Base-by-base conservation (phyloP, 352 stramenopile species). In the Pelagophyceae sp. region DNA sequence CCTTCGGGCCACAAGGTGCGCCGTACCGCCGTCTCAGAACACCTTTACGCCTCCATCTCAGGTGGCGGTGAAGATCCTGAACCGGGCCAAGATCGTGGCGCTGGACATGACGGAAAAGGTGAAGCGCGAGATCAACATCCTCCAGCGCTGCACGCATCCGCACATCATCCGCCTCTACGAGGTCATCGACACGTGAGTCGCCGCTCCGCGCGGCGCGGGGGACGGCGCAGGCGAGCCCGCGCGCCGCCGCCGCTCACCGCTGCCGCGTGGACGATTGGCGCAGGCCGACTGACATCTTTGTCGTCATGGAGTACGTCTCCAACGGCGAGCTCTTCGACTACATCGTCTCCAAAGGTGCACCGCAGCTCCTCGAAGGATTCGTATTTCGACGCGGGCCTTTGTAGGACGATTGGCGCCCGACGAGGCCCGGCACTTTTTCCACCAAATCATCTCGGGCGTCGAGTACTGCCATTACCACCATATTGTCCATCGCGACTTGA, bases 101-200 rank as follows among this genome's bases (percentile, higher is more conserved):
- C 89, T 99, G 38, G 94, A 97, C 81, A 99, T 99, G 96, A 93
- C 94, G 83, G 96, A 99, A 82, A 99, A 99, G 85, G 96, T 99
- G 51, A 92, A 95, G 72, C 92, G 96, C 67, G 96, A 99, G 91
- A 99, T 99, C 82, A 97, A 96, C 78, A 96, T 99, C 77, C 85
- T 99, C 61, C 93, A 96, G 80, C 91, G 97, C 74, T 99, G 98
- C 87, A 96, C 91, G 70, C 96, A 99, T 85, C 96, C 96, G 70
- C 96, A 99, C 82, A 99, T 99, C 84, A 99, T 99, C 76, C 90
- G 96, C n/a, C 85, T 99, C 82, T 99, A 96, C 83, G 96, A 98
- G 88, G 93, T 98, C 35, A 72, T 72, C 64, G 64, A 72, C 64
- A 72, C 64, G 45, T 54, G 45, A 54, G 45, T 54, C 45, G 45